Conservation (phyloP, 1,284 basidiomycete genomes). For the Agaricales sp. region DNA sequence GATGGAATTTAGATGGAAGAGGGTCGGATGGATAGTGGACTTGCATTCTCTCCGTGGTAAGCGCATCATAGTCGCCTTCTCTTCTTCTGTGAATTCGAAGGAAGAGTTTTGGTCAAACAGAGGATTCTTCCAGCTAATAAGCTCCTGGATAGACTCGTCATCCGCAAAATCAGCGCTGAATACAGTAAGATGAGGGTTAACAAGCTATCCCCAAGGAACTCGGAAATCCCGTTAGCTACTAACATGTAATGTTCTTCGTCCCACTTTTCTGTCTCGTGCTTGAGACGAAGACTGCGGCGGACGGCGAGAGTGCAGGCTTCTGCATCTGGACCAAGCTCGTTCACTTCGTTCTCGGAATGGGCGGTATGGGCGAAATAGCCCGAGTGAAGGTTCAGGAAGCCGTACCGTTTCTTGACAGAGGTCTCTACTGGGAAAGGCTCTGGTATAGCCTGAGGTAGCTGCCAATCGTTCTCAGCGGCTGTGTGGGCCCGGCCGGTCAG, state of each 20-base stretch:
- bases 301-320: slow-evolving; percentile 36
- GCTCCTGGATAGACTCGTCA: slow-evolving; percentile 59
- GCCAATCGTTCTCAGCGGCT: slow-evolving; percentile 75
- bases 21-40: slow-evolving; percentile 16
- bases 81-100: slow-evolving; percentile 56
- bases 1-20: neutral
- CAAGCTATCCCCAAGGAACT: neutral
- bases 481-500: slow-evolving; percentile 6
- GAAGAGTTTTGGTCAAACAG: slow-evolving; percentile 18
- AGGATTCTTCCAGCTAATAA: slow-evolving; percentile 54
- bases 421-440: slow-evolving; percentile 27
- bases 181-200: slow-evolving; percentile 5
- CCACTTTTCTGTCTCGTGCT: slow-evolving; percentile 64
- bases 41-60: slow-evolving; percentile 71
- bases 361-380: slow-evolving; percentile 63
- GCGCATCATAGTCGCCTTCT: slow-evolving; percentile 55
- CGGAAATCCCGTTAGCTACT: slow-evolving; percentile 18
- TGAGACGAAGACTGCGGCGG: slow-evolving; percentile 36
- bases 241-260: slow-evolving; percentile 77
- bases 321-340: slow-evolving; percentile 60
- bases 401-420: slow-evolving; percentile 44
- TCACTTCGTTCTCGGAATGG: slow-evolving; percentile 70
- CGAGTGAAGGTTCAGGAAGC: slow-evolving; percentile 61
- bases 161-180: slow-evolving; percentile 70
- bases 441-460: slow-evolving; percentile 50